Percentiles rank a stretch among this genome's conserved stretches.
These are phyloP conservation scores for Pascua guehoae DNA, from an alignment of 1,284 basidiomycete species.

Conservation along the genomic window DNA sequence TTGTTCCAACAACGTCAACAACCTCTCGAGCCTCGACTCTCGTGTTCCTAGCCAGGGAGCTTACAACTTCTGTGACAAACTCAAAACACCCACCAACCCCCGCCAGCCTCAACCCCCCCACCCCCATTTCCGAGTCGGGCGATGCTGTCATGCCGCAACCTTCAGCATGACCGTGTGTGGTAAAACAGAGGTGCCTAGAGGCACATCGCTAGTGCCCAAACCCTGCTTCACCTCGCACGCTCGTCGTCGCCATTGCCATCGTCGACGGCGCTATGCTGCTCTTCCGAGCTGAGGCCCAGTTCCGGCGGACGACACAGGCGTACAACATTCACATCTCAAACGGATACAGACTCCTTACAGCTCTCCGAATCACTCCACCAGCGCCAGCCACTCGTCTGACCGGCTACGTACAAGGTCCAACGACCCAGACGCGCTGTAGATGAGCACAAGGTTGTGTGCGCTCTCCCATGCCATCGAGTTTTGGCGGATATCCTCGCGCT, in stretches of 20 bases:
- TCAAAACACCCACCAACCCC: too few relatives aligned
- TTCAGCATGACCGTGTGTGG: too few relatives aligned
- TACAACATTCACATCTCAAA: neutral
- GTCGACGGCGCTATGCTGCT: neutral
- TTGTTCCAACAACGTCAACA: too few relatives aligned
- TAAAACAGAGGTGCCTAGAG: too few relatives aligned
- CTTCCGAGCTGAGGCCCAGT: neutral
- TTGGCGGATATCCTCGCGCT: conserved; percentile 42
- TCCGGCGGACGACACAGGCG: neutral
- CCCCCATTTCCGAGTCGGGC: too few relatives aligned
- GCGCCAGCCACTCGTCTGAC: conserved; percentile 41
- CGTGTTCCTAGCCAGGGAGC: too few relatives aligned
- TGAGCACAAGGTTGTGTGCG: conserved; percentile 80
- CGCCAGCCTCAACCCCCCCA: too few relatives aligned
- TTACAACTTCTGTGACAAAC: too few relatives aligned
- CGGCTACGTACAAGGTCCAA: conserved; percentile 55
- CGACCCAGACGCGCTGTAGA: conserved; percentile 73
- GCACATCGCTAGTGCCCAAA: too few relatives aligned
- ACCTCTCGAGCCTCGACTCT: too few relatives aligned
- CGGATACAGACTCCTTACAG: neutral
- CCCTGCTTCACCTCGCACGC: too few relatives aligned
- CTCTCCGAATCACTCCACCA: conserved; percentile 10
- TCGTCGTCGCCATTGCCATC: neutral
- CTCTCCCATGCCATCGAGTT: conserved; percentile 60
- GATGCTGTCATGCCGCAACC: too few relatives aligned